Evolutionary conservation across 1,284 basidiomycete genomes (phyloP).

Genomic region (Ganoderma meredithae): DNA sequence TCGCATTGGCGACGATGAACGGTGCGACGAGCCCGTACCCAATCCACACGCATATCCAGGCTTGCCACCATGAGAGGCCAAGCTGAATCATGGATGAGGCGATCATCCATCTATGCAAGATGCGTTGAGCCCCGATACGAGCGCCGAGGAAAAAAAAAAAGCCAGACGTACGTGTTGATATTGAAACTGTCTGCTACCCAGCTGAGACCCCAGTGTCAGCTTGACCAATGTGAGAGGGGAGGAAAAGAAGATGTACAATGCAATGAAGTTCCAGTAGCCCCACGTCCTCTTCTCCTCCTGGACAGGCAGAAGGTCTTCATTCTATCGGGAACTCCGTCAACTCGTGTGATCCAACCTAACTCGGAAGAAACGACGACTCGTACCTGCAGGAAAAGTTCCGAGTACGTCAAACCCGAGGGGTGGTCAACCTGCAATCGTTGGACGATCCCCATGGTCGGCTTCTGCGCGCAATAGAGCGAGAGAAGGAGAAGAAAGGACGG

Average conservation of each 20-base stretch:
- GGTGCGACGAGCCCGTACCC: slow-evolving; percentile 78
- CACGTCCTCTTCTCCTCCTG: slow-evolving; percentile 64
- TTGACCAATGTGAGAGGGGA: not conserved
- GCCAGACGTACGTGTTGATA: slow-evolving; percentile 71
- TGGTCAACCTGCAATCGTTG: slow-evolving; percentile 36
- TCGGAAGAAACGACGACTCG: slow-evolving; percentile 26
- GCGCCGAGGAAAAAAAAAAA: not conserved
- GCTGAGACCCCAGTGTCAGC: slow-evolving; percentile 45
- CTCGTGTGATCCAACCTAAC: not conserved
- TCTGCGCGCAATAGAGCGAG: not conserved
- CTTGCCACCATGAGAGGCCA: slow-evolving; percentile 85
- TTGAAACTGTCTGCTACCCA: slow-evolving; percentile 87
- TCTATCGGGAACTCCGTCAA: slow-evolving; percentile 46
- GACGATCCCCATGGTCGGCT: slow-evolving; percentile 29
- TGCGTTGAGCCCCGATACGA: slow-evolving; percentile 14
- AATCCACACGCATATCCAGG: slow-evolving; percentile 81
- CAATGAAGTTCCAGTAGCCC: slow-evolving; percentile 66
- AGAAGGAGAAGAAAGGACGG: slow-evolving; percentile 8
- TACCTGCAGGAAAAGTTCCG: slow-evolving; percentile 40
- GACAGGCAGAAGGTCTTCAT: slow-evolving; percentile 71
- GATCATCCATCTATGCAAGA: slow-evolving; percentile 69
- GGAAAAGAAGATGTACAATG: slow-evolving; percentile 56
- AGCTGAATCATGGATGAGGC: slow-evolving; percentile 78
- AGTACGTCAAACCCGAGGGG: slow-evolving; percentile 35
- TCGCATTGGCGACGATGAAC: slow-evolving; percentile 83